Evolutionary conservation across 73 alveolate species (phyloP), one percentile per base, ranked within the genome.

Genomic region (Diophrys sp.): DNA sequence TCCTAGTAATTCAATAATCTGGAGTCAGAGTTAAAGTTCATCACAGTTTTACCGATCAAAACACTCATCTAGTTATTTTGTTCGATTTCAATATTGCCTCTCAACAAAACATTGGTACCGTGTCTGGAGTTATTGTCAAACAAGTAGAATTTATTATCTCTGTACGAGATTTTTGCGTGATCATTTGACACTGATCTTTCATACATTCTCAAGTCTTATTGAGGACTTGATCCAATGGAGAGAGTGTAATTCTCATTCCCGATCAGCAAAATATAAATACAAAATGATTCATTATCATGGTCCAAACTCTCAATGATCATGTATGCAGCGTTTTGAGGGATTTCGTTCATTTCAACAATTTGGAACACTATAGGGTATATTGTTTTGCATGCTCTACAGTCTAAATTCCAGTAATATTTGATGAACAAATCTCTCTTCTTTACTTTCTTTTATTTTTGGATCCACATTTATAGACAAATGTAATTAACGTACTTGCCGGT

Each of bases 21-120:
- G 62, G 62, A 11, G 5, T 18, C 62, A 44, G 62, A 18, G 62
- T 44, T 44, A 18, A 89, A 72, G 28, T 74, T 54, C 25, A 86
- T 77, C 23, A 89, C 92, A 25, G 90, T 79, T 80, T 93, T 78
- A 0, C 96, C 96, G 24, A 77, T 31, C 67, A 85, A 77, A n/a
- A 89, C 75, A 31, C 89, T 93, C 30, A 56, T 57, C 27, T 73
- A 74, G 66, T n/a, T 27, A 28, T 79, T 79, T 33, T 70, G 23
- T 1, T 68, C 33, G 2, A 69, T 71, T 28, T 34, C 67, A 0
- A 71, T 14, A 14, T 71, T 44, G 55, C 73, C 91, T 89, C 89
- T 93, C 1, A 93, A 79, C 54, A 87, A 88, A 25, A 93, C 89
- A 23, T 90, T 73, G 30, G 98, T 90, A 2, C 98, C 98, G 85